A percentile compares a stretch with the other conserved stretches of the same genome.
Evolutionary conservation across 148 eudicot species (phyloP).

Genomic region (Amaranthus cruentus): DNA sequence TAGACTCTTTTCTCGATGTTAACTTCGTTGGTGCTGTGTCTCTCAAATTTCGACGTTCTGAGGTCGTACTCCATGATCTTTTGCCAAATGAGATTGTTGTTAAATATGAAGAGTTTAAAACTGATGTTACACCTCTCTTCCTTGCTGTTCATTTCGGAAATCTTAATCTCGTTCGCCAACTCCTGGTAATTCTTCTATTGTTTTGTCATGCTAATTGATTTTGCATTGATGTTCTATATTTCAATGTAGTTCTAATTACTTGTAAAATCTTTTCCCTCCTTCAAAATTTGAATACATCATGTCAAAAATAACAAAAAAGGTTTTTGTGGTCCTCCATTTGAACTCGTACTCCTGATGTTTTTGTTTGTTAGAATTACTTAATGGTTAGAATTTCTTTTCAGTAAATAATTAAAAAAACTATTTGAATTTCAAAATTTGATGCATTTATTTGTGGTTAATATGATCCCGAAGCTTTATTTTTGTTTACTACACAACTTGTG

Average conservation of each 20-base stretch:
- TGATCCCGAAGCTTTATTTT: not conserved
- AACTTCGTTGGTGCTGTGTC: constrained; percentile 67
- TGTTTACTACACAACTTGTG: not conserved
- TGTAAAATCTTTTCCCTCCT: too few relatives aligned
- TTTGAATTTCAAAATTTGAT: constrained; percentile 20
- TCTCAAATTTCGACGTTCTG: constrained; percentile 53
- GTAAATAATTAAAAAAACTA: not conserved
- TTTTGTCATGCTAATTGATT: not conserved
- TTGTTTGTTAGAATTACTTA: too few relatives aligned
- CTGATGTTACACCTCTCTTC: constrained; percentile 87
- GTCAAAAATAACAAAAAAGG: too few relatives aligned
- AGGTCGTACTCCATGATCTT: constrained; percentile 43
- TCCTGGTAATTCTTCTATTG: constrained; percentile 26
- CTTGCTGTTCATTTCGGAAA: constrained; percentile 63
- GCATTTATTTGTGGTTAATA: not conserved
- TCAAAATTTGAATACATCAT: too few relatives aligned
- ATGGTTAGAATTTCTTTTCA: not conserved
- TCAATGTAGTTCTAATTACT: not conserved
- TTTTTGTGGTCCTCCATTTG: constrained; percentile 9
- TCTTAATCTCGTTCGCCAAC: constrained; percentile 43
- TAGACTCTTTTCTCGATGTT: constrained; percentile 62
- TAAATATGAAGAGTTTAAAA: constrained; percentile 51
- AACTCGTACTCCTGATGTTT: not conserved
- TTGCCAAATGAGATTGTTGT: constrained; percentile 45
- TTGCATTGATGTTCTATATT: not conserved